phyloP scores from a whole-genome alignment of 768 basidiomycete genomes.

The Baorangia bicolor region DNA sequence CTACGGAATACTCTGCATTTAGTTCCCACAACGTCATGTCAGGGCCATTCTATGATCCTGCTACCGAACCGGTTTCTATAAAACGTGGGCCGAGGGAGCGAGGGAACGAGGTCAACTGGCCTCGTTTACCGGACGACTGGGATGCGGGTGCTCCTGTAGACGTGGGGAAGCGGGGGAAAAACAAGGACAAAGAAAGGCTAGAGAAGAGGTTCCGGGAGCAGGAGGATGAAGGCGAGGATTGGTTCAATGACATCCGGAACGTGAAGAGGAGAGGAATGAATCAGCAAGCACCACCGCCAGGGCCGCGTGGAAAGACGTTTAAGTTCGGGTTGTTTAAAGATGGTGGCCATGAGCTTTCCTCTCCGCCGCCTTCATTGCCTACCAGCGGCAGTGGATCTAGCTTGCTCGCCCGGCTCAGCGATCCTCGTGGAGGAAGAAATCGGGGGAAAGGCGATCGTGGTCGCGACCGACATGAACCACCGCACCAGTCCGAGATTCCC shows the following conservation, averaged over 20 bases:
- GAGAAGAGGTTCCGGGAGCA: slow-evolving; percentile 48
- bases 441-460: slow-evolving; percentile 3
- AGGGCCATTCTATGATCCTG: slow-evolving; percentile 64
- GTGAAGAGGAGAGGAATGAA: slow-evolving; percentile 28
- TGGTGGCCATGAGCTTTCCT: slow-evolving; percentile 23
- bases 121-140: slow-evolving; percentile 42
- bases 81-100: slow-evolving; percentile 41
- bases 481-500: slow-evolving; percentile 2
- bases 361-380: slow-evolving; percentile 12
- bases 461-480: slow-evolving; percentile 4
- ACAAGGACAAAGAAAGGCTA: slow-evolving; percentile 57
- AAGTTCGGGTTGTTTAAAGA: slow-evolving; percentile 38
- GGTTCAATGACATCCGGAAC: slow-evolving; percentile 53
- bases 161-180: slow-evolving; percentile 65
- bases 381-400: slow-evolving; percentile 24
- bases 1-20: slow-evolving; percentile 65
- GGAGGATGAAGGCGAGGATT: slow-evolving; percentile 63
- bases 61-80: slow-evolving; percentile 31
- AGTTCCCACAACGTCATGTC: slow-evolving; percentile 55
- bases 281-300: slow-evolving; percentile 8
- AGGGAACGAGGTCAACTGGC: slow-evolving; percentile 24
- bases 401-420: slow-evolving; percentile 38
- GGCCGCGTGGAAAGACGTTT: slow-evolving; percentile 32
- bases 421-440: slow-evolving; percentile 3
- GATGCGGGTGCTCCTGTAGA: slow-evolving; percentile 48